Base-by-base conservation (phyloP, 177 flowering plant species). In the Telopea speciosissima region DNA sequence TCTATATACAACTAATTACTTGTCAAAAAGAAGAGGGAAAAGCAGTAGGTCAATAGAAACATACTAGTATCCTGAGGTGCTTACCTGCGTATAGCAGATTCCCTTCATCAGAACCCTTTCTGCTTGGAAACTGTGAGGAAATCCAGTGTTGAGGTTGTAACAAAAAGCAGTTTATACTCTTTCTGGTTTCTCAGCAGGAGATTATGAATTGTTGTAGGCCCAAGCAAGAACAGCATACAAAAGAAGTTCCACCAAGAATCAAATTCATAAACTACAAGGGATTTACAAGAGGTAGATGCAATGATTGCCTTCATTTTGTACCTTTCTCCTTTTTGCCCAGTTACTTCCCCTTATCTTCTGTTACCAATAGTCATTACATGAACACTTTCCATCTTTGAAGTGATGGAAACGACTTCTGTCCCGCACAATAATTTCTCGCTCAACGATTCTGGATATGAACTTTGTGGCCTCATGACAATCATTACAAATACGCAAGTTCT, bases 301-400 rank as follows among this genome's bases (percentile, higher is more conserved):
- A 9, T 44, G 14, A 44, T 49, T 49, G 14, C 0, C 54, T 49
- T 5, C 17, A 49, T 49, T 49, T 49, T 49, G 54, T 49, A 0
- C 54, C 19, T 13, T 16, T 49, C 54, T 49, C 54, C 54, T 49
- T 12, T 16, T 2, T 16, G 14, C 19, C 54, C 19, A 12, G 11
- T 49, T 49, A 8, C 54, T 19, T 49, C 54, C 7, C 14, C 54
- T 16, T 49, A 28, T 28, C 31, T 28, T 28, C 31, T 49, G 23
- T 26, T 65, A 65, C 68, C 68, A 65, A 33, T 65, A 65, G 22
- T 65, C 68, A 65, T 65, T 65, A 33, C 68, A 65, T 24, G 68
- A 65, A 25, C 68, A 65, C 33, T 13, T 65, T 5, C 68, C 68
- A 21, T 65, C 68, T 26, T 16, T 65, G 44, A 65, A 26, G 23